phyloP scores from a whole-genome alignment of 306 rosid species.

The Sesbania bispinosa region DNA sequence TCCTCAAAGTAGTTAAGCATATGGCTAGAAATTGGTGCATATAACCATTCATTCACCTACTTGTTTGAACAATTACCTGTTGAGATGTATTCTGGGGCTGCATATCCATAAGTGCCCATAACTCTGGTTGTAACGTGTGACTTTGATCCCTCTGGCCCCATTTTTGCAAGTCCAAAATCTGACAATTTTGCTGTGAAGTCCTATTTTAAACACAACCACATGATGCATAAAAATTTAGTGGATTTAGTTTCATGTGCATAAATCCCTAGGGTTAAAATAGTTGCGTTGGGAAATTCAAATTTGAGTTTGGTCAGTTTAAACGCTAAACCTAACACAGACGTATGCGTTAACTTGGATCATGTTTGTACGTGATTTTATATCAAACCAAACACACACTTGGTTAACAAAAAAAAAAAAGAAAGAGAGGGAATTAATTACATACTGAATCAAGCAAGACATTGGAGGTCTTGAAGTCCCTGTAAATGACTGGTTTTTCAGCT shows the following conservation, averaged over 20 bases:
- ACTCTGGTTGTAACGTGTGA: slow-evolving; percentile 93
- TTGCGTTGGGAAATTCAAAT: too few relatives aligned
- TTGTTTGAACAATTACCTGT: slow-evolving; percentile 75
- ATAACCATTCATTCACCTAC: too few relatives aligned
- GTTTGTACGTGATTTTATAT: too few relatives aligned
- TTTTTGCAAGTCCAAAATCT: slow-evolving; percentile 93
- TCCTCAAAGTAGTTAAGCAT: background rate
- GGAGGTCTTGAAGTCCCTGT: slow-evolving; percentile 92
- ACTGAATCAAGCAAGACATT: slow-evolving; percentile 93
- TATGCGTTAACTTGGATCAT: too few relatives aligned
- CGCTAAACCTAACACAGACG: too few relatives aligned
- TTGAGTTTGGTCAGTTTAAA: too few relatives aligned
- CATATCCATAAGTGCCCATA: slow-evolving; percentile 96
- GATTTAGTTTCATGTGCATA: too few relatives aligned
- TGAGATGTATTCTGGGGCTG: slow-evolving; percentile 91
- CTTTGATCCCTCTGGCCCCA: slow-evolving; percentile 97
- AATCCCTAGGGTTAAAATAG: too few relatives aligned
- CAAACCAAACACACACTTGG: too few relatives aligned
- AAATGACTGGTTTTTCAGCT: slow-evolving; percentile 90
- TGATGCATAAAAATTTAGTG: too few relatives aligned
- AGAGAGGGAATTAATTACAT: background rate
- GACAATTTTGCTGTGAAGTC: slow-evolving; percentile 91
- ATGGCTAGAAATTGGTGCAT: background rate
- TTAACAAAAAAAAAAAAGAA: background rate
- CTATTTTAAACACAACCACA: slow-evolving; percentile 34